Base-by-base conservation (phyloP, 2,329 filamentous ascomycete species). In the Monosporascus sp. region DNA sequence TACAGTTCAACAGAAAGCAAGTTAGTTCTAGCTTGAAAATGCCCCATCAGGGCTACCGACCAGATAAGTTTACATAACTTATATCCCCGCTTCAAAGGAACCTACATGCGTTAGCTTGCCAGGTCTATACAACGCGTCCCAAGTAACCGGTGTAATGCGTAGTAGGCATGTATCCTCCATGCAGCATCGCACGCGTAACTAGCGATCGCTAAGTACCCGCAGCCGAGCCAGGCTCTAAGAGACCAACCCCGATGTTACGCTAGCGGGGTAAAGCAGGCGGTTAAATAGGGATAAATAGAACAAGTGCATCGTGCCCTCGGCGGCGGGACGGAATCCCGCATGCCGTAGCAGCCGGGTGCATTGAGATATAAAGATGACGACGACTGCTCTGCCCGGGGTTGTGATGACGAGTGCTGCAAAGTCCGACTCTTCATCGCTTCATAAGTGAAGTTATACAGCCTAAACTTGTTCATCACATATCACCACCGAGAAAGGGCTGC, bases 241-340 rank as follows among this genome's bases (percentile, higher is more conserved):
- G 18, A 24, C 39, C 17, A n/a, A 42, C 39, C 39, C 39, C 39
- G 14, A 51, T 34, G 52, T 22, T 41, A 51, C 47, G 52, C 45
- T 50, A 58, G 58, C 47, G 57, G 49, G 55, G 59, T 51, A 52
- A 53, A 46, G 51, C 55, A 36, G 57, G 54, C 68, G 68, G 68
- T 60, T 70, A 70, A 70, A 70, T 70, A 62, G 60, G 67, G 68
- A 65, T 69, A 69, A 70, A 70, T 68, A 55, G 57, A 45, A 49
- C 39, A 55, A 54, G 49, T 44, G 50, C 46, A 57, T 46, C 57
- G 54, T 54, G 54, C 53, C 57, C 60, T 62, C 61, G 57, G 60
- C 55, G 53, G 50, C 57, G 59, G 55, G 52, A 54, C 51, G 36
- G 54, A 57, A 54, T 31, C 55, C 53, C 55, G 50, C 50, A 27